phyloP scores from a whole-genome alignment of 768 basidiomycete genomes.

The Panellus pusillus region DNA sequence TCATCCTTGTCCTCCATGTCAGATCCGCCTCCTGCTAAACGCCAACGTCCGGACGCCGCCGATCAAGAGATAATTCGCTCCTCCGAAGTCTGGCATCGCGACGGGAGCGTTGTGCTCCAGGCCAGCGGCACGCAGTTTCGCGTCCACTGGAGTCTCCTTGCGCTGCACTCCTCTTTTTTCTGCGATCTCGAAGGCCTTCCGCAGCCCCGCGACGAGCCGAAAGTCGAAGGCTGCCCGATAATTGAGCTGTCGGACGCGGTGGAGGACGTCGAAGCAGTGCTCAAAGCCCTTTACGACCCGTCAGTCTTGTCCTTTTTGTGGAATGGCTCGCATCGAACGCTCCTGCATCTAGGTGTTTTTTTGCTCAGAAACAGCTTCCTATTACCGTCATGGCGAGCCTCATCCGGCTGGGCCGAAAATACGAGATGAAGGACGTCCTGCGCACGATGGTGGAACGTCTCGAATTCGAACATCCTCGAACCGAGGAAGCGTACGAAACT shows the following conservation, averaged over 20 bases:
- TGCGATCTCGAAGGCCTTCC: slow-evolving; percentile 2
- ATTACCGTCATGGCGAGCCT: background rate
- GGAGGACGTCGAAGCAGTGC: background rate
- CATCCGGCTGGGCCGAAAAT: slow-evolving; percentile 2
- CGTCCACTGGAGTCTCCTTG: slow-evolving; percentile 9
- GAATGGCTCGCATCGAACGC: too few relatives aligned
- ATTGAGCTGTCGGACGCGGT: background rate
- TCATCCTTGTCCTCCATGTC: background rate
- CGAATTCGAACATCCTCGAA: too few relatives aligned
- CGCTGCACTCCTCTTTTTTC: slow-evolving; percentile 8
- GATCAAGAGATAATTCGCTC: background rate
- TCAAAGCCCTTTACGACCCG: slow-evolving; percentile 7
- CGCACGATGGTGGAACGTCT: background rate
- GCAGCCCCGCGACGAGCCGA: background rate
- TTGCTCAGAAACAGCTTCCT: background rate
- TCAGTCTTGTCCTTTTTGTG: background rate
- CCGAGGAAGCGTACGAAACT: too few relatives aligned
- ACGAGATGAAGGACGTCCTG: background rate
- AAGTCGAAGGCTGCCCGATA: slow-evolving; percentile 8
- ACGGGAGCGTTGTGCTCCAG: slow-evolving; percentile 11
- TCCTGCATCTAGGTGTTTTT: background rate
- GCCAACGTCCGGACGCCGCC: background rate
- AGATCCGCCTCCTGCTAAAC: slow-evolving; percentile 1
- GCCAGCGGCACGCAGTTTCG: slow-evolving; percentile 1
- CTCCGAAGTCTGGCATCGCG: slow-evolving; percentile 5